Evolutionary conservation across 164 flowering plant genomes (phyloP).

Genomic region (Kalanchoe fedtschenkoi): DNA sequence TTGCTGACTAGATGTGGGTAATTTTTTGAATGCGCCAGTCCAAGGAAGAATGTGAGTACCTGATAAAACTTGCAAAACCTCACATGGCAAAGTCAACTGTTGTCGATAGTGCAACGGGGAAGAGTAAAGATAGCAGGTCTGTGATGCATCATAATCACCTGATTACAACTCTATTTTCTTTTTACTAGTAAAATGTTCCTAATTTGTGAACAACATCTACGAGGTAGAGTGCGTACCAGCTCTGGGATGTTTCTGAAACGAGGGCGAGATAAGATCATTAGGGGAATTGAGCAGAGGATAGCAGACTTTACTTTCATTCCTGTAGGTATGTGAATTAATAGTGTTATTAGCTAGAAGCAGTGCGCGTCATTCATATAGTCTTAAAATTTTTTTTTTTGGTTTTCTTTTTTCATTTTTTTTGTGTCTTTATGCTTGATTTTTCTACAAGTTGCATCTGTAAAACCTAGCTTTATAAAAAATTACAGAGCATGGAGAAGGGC

Average conservation of each 20-base stretch:
- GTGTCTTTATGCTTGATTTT: background rate
- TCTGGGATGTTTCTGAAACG: slow-evolving; percentile 75
- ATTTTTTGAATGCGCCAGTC: slow-evolving; percentile 23
- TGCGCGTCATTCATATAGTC: background rate
- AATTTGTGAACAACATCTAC: background rate
- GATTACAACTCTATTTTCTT: background rate
- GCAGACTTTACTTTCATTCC: slow-evolving; percentile 90
- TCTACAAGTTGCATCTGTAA: background rate
- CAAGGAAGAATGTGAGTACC: slow-evolving; percentile 52
- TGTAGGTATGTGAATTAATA: slow-evolving; percentile 41
- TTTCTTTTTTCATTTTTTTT: too few species aligned
- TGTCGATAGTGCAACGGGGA: slow-evolving; percentile 46
- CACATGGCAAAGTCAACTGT: slow-evolving; percentile 53
- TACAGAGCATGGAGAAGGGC: slow-evolving; percentile 97
- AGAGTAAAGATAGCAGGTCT: slow-evolving; percentile 55
- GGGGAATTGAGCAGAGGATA: slow-evolving; percentile 71
- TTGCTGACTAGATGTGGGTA: background rate
- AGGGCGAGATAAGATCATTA: slow-evolving; percentile 60
- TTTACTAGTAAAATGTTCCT: background rate
- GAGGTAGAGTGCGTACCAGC: slow-evolving; percentile 76
- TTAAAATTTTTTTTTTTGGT: background rate
- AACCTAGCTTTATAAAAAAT: too few species aligned
- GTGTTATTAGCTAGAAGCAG: background rate
- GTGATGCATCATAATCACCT: slow-evolving; percentile 6
- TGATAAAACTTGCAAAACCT: slow-evolving; percentile 46